Evolutionary conservation across 768 basidiomycete species (phyloP).

Genomic region (Gautieria morchelliformis): DNA sequence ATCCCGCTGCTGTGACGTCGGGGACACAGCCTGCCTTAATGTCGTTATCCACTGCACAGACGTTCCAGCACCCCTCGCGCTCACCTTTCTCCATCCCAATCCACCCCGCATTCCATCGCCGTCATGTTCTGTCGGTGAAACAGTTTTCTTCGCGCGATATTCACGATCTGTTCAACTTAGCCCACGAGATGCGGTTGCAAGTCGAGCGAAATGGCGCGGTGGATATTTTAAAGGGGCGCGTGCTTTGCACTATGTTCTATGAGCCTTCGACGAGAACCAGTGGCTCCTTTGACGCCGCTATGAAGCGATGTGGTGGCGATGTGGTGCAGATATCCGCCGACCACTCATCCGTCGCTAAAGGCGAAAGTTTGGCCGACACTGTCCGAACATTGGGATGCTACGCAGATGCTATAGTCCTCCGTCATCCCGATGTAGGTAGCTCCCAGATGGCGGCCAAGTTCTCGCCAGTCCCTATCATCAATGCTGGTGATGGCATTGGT

Average conservation of each 20-base stretch:
- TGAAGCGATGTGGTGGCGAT: slow-evolving; percentile 96
- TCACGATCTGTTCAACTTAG: slow-evolving; percentile 88
- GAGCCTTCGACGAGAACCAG: slow-evolving; percentile 96
- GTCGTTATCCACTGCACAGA: slow-evolving; percentile 17
- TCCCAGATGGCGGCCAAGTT: slow-evolving; percentile 94
- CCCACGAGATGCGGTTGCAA: slow-evolving; percentile 93
- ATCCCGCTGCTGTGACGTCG: slow-evolving; percentile 7
- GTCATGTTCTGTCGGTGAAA: slow-evolving; percentile 90
- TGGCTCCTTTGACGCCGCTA: slow-evolving; percentile 93
- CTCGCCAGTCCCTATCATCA: slow-evolving; percentile 91
- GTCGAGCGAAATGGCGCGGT: slow-evolving; percentile 86
- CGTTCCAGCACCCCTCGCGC: slow-evolving; percentile 14
- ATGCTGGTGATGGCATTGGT: slow-evolving; percentile 94
- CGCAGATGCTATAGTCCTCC: slow-evolving; percentile 86
- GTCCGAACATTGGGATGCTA: slow-evolving; percentile 93
- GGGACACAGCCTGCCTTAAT: slow-evolving; percentile 17
- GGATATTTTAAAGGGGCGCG: slow-evolving; percentile 83
- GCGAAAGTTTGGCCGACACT: slow-evolving; percentile 88
- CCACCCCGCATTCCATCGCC: slow-evolving; percentile 85
- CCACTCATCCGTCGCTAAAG: slow-evolving; percentile 83
- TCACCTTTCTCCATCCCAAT: slow-evolving; percentile 41
- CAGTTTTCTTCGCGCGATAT: slow-evolving; percentile 74
- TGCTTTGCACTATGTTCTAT: slow-evolving; percentile 89
- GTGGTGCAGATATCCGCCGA: slow-evolving; percentile 81
- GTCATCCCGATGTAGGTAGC: slow-evolving; percentile 91